Evolutionary conservation across 768 basidiomycete genomes (phyloP).

Genomic region (Kwoniella dejecticola): DNA sequence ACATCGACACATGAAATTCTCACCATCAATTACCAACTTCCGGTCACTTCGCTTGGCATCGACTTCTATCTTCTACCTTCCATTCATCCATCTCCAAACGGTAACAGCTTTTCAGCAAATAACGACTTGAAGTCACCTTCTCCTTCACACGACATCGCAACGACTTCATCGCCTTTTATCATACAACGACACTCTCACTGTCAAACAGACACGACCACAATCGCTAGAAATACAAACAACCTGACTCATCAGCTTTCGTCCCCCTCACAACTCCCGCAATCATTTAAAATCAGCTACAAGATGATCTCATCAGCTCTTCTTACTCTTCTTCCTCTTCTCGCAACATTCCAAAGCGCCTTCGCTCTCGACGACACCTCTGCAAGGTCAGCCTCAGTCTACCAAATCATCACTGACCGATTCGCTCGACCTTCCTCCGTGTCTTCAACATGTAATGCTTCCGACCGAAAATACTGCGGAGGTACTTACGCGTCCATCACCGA

Average conservation of each 20-base stretch:
- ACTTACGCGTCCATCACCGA: slow-evolving; percentile 72
- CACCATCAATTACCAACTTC: neutral
- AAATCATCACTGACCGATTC: slow-evolving; percentile 77
- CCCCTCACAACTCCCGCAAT: neutral
- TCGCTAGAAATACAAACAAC: slow-evolving; percentile 4
- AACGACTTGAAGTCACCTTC: slow-evolving; percentile 4
- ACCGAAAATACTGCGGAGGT: slow-evolving; percentile 71
- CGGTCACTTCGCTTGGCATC: neutral
- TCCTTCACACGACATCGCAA: neutral
- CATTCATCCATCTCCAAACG: neutral
- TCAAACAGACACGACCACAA: neutral
- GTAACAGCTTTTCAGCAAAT: slow-evolving; percentile 3
- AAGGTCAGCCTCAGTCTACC: slow-evolving; percentile 77
- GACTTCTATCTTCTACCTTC: no score
- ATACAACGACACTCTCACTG: neutral
- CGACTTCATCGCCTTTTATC: neutral
- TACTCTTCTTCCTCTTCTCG: slow-evolving; percentile 26
- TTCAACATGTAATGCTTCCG: slow-evolving; percentile 26
- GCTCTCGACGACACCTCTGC: slow-evolving; percentile 62
- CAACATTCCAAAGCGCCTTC: slow-evolving; percentile 16
- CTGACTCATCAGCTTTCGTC: neutral
- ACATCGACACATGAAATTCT: neutral
- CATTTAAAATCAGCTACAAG: slow-evolving; percentile 1
- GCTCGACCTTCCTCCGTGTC: slow-evolving; percentile 61
- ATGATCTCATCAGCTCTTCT: slow-evolving; percentile 20